phyloP scores from a whole-genome alignment of 331 rosid species.

The Acacia pycnantha region DNA sequence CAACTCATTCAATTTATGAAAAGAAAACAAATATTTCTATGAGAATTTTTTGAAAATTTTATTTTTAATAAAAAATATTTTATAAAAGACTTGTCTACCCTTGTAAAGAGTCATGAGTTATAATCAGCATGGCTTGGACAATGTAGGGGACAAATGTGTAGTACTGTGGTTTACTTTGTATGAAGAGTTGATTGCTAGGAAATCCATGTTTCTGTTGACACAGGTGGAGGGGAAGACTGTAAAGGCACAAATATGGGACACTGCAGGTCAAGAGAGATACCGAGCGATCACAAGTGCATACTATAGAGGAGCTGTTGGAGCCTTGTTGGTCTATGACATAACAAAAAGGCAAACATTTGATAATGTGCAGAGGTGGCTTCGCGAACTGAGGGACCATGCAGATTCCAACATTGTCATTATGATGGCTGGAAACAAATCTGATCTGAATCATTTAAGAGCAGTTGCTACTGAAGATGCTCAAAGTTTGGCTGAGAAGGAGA shows the following conservation, averaged over 20 bases:
- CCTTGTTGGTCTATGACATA: slow-evolving; percentile 78
- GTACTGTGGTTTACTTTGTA: slow-evolving; percentile 5
- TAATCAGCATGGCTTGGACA: neutral
- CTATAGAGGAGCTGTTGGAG: slow-evolving; percentile 93
- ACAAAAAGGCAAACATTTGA: slow-evolving; percentile 91
- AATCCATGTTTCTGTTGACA: neutral
- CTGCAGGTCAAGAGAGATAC: slow-evolving; percentile 97
- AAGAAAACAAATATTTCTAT: neutral
- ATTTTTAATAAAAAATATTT: no score
- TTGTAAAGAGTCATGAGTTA: neutral
- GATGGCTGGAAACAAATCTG: slow-evolving; percentile 89
- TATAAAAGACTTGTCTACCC: neutral
- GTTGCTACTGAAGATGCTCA: slow-evolving; percentile 74
- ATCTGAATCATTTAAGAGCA: slow-evolving; percentile 76
- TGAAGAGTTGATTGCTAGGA: neutral
- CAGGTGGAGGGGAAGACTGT: slow-evolving; percentile 94
- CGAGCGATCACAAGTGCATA: slow-evolving; percentile 90
- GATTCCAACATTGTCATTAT: slow-evolving; percentile 90
- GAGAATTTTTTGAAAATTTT: neutral
- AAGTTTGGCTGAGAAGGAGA: slow-evolving; percentile 70
- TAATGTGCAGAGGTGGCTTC: slow-evolving; percentile 83
- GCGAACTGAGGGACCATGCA: slow-evolving; percentile 86
- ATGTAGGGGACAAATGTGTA: neutral
- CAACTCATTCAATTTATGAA: neutral
- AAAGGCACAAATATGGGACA: slow-evolving; percentile 99